A percentile compares a stretch with the other conserved stretches of the same genome.
Evolutionary conservation across 2,329 filamentous ascomycete genomes (phyloP).

Genomic region (Fonsecaea erecta): DNA sequence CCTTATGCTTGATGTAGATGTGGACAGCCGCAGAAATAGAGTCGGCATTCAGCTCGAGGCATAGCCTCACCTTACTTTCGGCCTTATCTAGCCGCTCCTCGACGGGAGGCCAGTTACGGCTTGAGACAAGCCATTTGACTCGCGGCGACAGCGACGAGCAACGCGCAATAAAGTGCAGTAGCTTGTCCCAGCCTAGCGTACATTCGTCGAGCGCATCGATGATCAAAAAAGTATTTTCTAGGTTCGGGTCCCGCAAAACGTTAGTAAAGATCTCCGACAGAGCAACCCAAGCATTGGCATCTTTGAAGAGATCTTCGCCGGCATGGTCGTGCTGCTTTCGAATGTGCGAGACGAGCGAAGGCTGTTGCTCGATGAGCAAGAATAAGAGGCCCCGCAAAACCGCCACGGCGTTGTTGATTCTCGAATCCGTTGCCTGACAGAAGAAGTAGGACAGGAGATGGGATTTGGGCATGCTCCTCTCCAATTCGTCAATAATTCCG

Average conservation of each 20-base stretch:
- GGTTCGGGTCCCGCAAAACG: background rate
- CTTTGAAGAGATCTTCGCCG: conserved; percentile 36
- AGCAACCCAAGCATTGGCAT: background rate
- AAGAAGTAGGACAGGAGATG: conserved; percentile 54
- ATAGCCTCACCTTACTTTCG: background rate
- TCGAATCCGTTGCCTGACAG: conserved; percentile 42
- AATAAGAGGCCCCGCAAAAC: conserved; percentile 50
- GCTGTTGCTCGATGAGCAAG: conserved; percentile 44
- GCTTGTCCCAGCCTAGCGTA: no score
- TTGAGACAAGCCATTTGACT: background rate
- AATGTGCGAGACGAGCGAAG: conserved; percentile 44
- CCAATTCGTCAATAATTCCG: conserved; percentile 41
- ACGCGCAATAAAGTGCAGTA: no score
- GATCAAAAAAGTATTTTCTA: background rate
- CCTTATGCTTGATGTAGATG: background rate
- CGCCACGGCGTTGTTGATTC: conserved; percentile 40
- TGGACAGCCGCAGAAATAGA: background rate
- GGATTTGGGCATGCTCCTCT: conserved; percentile 36
- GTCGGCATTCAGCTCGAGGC: background rate
- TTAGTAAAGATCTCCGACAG: background rate
- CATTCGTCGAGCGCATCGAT: background rate
- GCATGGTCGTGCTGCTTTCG: conserved; percentile 42
- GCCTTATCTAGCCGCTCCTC: background rate
- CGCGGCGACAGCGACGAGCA: background rate
- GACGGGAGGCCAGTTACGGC: background rate